A percentile compares a stretch with the other conserved stretches of the same genome.
These are phyloP conservation scores for Phytophthora agathidicida DNA, from an alignment of 352 stramenopile species.

Conservation along the genomic window DNA sequence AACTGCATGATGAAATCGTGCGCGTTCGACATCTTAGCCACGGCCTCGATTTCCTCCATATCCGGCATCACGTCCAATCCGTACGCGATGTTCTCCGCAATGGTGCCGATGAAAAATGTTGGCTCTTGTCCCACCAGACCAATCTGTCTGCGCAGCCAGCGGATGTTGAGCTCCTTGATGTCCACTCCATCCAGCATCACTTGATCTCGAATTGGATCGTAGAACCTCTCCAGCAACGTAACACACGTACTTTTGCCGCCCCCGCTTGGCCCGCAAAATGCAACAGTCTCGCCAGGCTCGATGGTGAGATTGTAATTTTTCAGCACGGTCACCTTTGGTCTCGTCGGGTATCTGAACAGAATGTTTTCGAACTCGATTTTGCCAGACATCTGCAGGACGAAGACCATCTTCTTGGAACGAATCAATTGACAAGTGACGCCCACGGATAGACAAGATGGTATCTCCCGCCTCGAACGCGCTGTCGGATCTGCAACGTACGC, in stretches of 20 bases:
- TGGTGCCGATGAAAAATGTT: no score
- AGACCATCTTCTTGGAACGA: constrained; percentile 28
- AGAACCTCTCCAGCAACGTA: constrained; percentile 47
- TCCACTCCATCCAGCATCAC: constrained; percentile 47
- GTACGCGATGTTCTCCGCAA: no score
- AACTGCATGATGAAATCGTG: constrained; percentile 48
- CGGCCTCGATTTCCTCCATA: constrained; percentile 72
- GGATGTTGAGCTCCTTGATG: constrained; percentile 40
- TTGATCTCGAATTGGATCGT: constrained; percentile 37
- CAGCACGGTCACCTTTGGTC: constrained; percentile 36
- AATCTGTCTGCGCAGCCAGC: constrained; percentile 41
- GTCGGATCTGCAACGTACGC: constrained; percentile 34
- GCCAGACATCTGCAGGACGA: constrained; percentile 18
- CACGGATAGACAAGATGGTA: constrained; percentile 20
- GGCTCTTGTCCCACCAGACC: no score
- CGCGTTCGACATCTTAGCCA: constrained; percentile 52
- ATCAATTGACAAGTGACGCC: constrained; percentile 27
- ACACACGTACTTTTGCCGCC: constrained; percentile 48
- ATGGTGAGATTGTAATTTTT: constrained; percentile 40
- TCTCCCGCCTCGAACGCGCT: constrained; percentile 23
- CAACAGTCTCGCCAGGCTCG: constrained; percentile 36
- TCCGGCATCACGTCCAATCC: constrained; percentile 48
- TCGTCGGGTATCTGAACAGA: constrained; percentile 44
- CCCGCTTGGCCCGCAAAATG: no score
- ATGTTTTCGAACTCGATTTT: constrained; percentile 45